Conservation (phyloP, 228 moss, liverwort and hornwort species). For the Sphagnum magellanicum region DNA sequence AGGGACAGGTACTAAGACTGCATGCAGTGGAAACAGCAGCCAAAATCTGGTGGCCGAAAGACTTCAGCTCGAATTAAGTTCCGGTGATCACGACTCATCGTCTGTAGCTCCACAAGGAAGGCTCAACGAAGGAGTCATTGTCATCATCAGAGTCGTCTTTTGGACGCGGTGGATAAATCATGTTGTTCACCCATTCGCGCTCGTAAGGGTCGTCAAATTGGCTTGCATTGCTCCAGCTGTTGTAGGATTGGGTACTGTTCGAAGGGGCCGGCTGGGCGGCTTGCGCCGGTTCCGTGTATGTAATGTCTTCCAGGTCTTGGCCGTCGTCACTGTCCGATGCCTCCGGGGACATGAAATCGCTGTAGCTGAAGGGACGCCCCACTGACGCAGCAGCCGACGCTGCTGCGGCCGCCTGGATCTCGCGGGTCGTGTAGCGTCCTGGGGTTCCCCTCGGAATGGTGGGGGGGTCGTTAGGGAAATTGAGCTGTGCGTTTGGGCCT, state of each 20-base stretch:
- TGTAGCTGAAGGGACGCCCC: conserved; percentile 32
- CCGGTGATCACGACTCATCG: too few species aligned
- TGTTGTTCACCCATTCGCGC: conserved; percentile 23
- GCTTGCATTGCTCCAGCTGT: conserved; percentile 17
- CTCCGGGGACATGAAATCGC: conserved; percentile 31
- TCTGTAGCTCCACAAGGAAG: conserved; percentile 24
- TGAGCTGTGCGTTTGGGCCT: conserved; percentile 32
- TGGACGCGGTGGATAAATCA: conserved; percentile 34
- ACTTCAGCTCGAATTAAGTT: too few species aligned
- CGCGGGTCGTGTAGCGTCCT: conserved; percentile 28
- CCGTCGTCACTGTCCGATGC: conserved; percentile 26
- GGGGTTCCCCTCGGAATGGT: conserved; percentile 25
- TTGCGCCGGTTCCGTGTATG: conserved; percentile 7
- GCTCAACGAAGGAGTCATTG: conserved; percentile 12
- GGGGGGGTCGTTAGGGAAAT: conserved; percentile 39
- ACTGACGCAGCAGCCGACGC: conserved; percentile 36
- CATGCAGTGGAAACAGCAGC: too few species aligned
- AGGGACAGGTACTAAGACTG: too few species aligned
- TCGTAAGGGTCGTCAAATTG: conserved; percentile 15
- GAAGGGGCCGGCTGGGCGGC: not conserved
- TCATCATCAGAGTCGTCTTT: conserved; percentile 25
- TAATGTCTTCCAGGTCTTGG: conserved; percentile 24
- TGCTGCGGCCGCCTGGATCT: conserved; percentile 48
- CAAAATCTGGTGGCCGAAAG: too few species aligned
- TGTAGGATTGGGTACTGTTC: conserved; percentile 8